Percentiles rank a stretch among this genome's conserved stretches.
phyloP scores from a whole-genome alignment of 805 yeast genomes.

The Lachancea fermentati region DNA sequence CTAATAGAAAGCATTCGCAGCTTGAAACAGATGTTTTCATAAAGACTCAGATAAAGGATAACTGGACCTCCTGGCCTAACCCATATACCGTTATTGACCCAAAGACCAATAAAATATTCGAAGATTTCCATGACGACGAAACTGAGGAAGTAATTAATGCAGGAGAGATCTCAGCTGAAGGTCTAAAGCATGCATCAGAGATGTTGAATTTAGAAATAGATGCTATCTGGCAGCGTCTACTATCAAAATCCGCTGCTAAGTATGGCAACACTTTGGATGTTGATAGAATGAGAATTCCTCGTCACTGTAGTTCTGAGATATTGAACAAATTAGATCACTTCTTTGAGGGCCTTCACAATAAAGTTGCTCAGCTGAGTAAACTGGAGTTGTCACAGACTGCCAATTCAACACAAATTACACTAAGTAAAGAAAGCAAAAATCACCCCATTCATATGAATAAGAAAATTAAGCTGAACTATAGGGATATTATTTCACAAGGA shows the following conservation, averaged over 20 bases:
- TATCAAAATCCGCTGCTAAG: constrained; percentile 16
- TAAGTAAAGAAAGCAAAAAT: constrained; percentile 2
- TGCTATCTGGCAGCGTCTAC: constrained; percentile 25
- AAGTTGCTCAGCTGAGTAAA: constrained; percentile 22
- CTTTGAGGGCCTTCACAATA: constrained; percentile 23
- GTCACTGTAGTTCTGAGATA: constrained; percentile 14
- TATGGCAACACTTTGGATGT: constrained; percentile 20
- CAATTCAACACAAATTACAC: constrained; percentile 10
- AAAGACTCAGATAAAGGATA: constrained; percentile 31
- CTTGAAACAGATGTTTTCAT: constrained; percentile 34
- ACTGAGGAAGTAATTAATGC: constrained; percentile 4
- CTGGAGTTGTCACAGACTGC: constrained; percentile 17
- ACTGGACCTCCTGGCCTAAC: constrained; percentile 62
- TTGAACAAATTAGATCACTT: constrained; percentile 25
- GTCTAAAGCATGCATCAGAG: constrained; percentile 20
- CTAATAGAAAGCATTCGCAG: constrained; percentile 22
- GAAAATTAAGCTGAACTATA: constrained; percentile 18
- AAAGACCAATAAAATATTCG: constrained; percentile 21
- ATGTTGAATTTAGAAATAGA: constrained; percentile 26
- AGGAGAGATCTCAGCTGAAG: constrained; percentile 24
- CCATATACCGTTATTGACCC: constrained; percentile 28
- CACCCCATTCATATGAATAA: constrained; percentile 12
- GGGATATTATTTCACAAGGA: constrained; percentile 26
- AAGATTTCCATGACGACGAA: constrained; percentile 12
- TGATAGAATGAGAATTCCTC: constrained; percentile 21